Percentiles rank a stretch among this genome's conserved stretches.
Evolutionary conservation across 1,139 yeast species (phyloP).

Genomic region (Pichia sp.): DNA sequence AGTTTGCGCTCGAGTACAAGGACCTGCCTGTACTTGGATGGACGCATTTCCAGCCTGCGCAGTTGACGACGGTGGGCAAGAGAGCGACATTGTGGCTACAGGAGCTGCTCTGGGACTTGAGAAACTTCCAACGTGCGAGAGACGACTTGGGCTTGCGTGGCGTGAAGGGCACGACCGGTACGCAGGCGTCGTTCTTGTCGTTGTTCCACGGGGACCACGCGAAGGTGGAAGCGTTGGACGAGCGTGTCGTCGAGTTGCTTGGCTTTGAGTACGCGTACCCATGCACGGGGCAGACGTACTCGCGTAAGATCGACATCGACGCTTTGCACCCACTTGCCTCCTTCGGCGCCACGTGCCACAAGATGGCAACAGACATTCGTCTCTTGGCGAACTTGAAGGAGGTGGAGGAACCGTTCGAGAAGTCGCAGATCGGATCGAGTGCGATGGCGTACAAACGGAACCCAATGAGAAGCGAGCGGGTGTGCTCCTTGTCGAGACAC

Average conservation of each 20-base stretch:
- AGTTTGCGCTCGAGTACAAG: conserved; percentile 87
- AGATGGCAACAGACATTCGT: conserved; percentile 96
- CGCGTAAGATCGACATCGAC: conserved; percentile 96
- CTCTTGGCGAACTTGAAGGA: conserved; percentile 95
- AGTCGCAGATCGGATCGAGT: conserved; percentile 93
- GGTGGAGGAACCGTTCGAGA: conserved; percentile 97
- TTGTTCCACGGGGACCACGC: conserved; percentile 96
- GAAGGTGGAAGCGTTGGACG: conserved; percentile 88
- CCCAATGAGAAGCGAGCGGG: conserved; percentile 99
- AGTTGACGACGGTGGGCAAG: conserved; percentile 96
- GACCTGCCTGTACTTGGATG: conserved; percentile 97
- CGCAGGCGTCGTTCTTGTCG: conserved; percentile 93
- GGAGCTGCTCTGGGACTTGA: conserved; percentile 95
- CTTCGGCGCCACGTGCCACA: conserved; percentile 94
- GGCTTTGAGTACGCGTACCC: conserved; percentile 96
- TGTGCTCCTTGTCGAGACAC: conserved; percentile 94
- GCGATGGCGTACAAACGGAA: conserved; percentile 99
- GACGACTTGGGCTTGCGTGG: conserved; percentile 96
- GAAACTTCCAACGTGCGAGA: conserved; percentile 94
- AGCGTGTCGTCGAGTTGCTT: conserved; percentile 84
- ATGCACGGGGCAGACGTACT: conserved; percentile 96
- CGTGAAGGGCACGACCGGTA: conserved; percentile 98
- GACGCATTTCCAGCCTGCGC: conserved; percentile 99
- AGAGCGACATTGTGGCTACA: conserved; percentile 98
- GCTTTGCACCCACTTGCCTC: conserved; percentile 90